Evolutionary conservation across 2,329 filamentous ascomycete species (phyloP), one percentile per base, ranked within the genome.

Genomic region (Phaeophleospora eucalypticola): DNA sequence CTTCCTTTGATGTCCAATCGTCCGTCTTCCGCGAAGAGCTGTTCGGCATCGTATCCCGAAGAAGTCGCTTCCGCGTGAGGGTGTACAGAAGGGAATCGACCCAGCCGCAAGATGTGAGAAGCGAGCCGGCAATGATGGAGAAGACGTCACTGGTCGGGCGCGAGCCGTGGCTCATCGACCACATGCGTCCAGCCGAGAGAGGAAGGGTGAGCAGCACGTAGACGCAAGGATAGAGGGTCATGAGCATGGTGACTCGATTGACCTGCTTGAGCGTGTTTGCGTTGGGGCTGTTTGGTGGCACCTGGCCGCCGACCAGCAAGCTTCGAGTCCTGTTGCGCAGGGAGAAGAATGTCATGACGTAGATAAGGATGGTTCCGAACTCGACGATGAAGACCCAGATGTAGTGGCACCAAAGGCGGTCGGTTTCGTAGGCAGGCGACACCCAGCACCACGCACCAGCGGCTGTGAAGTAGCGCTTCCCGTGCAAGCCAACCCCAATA

Each of bases 361-460:
- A 81, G 47, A 78, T 69, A 33, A 75, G 41, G 4, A 79, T 64
- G 17, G 73, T 77, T 12, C 73, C 71, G 54, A 78, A 75, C 54
- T 79, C 70, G 45, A 73, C 70, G 18, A 76, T 61, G 57, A 79
- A 84, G 45, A 85, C 82, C 78, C 79, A 86, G 24, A 84, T 65
- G 53, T 85, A 85, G 58, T 85, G 82, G 0, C 81, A 73, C 42
- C 42, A 46, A 0, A 86, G 69, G 35, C 82, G 79, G 6, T 83
- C 70, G 2, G 68, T 62, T 35, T 75, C 70, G 54, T 78, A 79
- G 14, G 73, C 66, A 3, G 71, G 65, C 48, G 79, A 79, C 48
- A 85, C 76, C 82, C 82, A 86, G 62, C 82, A 85, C 81, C 83
- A 87, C 7, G 80, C 76, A 8, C 79, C 46, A 21, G 82, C 82